Percentiles rank a stretch among this genome's conserved stretches.
Evolutionary conservation across 768 basidiomycete species (phyloP).

Genomic region (Lactarius vividus): DNA sequence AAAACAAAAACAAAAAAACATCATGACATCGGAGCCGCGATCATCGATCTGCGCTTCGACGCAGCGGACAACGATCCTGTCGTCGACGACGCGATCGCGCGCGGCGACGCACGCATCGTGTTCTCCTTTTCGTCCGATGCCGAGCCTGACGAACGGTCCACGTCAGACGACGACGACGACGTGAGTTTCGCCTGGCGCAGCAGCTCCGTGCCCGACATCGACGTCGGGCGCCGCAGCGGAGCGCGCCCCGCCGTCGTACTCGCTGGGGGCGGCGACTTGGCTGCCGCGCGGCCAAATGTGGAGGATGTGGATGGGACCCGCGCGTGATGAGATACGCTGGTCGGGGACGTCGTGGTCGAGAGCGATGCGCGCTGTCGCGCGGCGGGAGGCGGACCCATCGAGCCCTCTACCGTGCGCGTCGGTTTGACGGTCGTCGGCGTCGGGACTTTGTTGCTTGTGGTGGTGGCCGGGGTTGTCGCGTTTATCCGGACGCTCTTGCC

Average conservation of each 20-base stretch:
- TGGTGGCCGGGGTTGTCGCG: constrained; percentile 18
- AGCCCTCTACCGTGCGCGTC: constrained; percentile 13
- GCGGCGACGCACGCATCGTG: constrained; percentile 11
- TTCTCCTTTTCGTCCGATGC: constrained; percentile 23
- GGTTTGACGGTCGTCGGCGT: constrained; percentile 23
- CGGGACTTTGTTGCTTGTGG: constrained; percentile 1
- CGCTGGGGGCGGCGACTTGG: constrained; percentile 16
- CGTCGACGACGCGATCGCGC: neutral
- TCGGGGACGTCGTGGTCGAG: constrained; percentile 19
- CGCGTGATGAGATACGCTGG: constrained; percentile 1
- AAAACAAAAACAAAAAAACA: neutral
- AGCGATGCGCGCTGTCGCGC: constrained; percentile 19
- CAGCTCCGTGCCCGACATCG: constrained; percentile 25
- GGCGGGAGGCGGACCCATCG: constrained; percentile 21
- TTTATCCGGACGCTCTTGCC: constrained; percentile 29
- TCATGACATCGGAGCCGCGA: constrained; percentile 16
- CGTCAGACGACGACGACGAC: constrained; percentile 15
- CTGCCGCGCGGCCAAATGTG: constrained; percentile 15
- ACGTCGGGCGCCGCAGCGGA: constrained; percentile 15
- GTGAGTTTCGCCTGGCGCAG: constrained; percentile 19
- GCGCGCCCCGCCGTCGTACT: neutral
- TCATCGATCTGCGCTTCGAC: constrained; percentile 22
- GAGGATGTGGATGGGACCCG: constrained; percentile 20
- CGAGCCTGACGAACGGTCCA: constrained; percentile 13
- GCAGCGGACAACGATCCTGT: constrained; percentile 14